These are phyloP conservation scores for Hemileia vastatrix DNA, from an alignment of 1,284 basidiomycete genomes.

Conservation along the genomic window DNA sequence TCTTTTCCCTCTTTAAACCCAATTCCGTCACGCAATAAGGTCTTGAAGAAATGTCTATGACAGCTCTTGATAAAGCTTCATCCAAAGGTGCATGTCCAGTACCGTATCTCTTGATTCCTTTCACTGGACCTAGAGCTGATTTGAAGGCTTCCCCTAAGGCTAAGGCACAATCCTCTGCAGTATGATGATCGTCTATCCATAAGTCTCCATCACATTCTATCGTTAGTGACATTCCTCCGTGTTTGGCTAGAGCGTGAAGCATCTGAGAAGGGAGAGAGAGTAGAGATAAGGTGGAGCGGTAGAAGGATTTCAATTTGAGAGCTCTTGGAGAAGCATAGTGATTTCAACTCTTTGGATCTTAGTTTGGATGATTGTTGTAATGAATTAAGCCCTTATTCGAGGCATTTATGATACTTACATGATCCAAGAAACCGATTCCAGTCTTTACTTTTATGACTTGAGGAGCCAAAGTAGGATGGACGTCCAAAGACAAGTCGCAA, in stretches of 20 bases:
- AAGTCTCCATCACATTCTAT: constrained; percentile 89
- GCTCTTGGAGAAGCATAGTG: neutral
- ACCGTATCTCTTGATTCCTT: constrained; percentile 91
- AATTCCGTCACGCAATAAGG: constrained; percentile 90
- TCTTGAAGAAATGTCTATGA: constrained; percentile 94
- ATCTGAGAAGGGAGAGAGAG: constrained; percentile 54
- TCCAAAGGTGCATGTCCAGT: constrained; percentile 93
- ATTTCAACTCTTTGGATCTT: too few relatives aligned
- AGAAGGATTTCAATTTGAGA: neutral
- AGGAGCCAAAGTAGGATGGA: constrained; percentile 54
- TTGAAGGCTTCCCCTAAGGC: constrained; percentile 94
- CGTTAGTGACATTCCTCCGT: constrained; percentile 77
- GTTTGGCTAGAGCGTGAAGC: constrained; percentile 88
- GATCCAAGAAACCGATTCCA: constrained; percentile 95
- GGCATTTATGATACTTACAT: constrained; percentile 53
- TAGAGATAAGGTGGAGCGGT: neutral
- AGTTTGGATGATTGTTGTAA: neutral
- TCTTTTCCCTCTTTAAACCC: constrained; percentile 89
- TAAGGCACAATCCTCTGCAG: constrained; percentile 87
- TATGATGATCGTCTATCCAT: constrained; percentile 97
- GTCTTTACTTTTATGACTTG: constrained; percentile 81
- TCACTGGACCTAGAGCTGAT: constrained; percentile 86
- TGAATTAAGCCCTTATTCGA: neutral
- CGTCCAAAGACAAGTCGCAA: constrained; percentile 72
- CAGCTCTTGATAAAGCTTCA: constrained; percentile 88